A percentile compares a stretch with the other conserved stretches of the same genome.
Conservation (phyloP, 169 alveolate genomes). For the Eimeria necatrix region DNA sequence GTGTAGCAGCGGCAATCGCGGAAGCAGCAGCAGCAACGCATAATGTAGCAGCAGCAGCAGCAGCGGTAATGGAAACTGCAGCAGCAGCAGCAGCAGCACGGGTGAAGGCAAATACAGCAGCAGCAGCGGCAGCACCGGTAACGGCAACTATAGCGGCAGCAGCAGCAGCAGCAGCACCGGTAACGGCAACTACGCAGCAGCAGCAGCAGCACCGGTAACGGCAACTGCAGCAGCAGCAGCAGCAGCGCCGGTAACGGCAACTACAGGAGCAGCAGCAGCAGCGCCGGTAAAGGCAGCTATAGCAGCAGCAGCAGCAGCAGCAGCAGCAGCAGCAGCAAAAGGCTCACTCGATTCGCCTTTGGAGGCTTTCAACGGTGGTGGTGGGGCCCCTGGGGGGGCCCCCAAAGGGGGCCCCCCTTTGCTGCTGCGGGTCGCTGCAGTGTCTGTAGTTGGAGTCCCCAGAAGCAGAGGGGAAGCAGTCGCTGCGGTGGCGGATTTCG, state of each 20-base stretch:
- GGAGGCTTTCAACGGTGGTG: too few relatives aligned
- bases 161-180: neutral
- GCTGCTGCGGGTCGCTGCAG: neutral
- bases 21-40: neutral
- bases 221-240: neutral
- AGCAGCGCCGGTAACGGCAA: neutral
- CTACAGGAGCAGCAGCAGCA: conserved; percentile 14
- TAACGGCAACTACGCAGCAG: neutral
- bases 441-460: neutral
- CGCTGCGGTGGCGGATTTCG: neutral
- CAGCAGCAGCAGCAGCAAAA: conserved; percentile 34
- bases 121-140: neutral
- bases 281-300: neutral
- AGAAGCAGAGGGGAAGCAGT: neutral
- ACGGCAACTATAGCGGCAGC: neutral
- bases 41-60: neutral
- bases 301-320: neutral
- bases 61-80: neutral
- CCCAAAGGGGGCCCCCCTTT: neutral
- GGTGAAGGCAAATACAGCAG: neutral
- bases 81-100: neutral
- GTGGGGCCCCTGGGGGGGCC: neutral
- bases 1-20: neutral
- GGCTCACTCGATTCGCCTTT: neutral
- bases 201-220: neutral